Conservation (phyloP, 202 grass and related monocot genomes). For the Carex sylvatica region DNA sequence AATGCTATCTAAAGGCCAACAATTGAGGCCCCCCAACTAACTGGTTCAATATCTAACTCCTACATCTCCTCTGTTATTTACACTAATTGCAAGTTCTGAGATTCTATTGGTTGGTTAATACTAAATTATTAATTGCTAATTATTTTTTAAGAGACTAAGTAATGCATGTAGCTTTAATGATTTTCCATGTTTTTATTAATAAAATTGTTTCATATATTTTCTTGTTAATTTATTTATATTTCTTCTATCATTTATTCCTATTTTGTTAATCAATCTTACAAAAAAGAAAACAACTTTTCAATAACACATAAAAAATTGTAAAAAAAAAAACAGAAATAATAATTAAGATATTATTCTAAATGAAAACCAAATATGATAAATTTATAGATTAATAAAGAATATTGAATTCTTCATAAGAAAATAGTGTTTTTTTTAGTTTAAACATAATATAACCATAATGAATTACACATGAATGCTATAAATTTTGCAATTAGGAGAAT, state of each 20-base stretch:
- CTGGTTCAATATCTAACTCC: constrained; percentile 20
- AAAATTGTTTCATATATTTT: not conserved
- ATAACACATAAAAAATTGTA: not conserved
- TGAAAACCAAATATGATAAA: not conserved
- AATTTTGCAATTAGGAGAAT: not conserved
- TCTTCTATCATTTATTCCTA: not conserved
- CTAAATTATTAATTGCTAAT: not conserved
- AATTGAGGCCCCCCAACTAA: constrained; percentile 24
- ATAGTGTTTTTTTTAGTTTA: too few relatives aligned
- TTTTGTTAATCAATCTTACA: not conserved
- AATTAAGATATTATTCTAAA: not conserved
- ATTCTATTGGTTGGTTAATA: not conserved
- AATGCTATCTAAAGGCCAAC: constrained; percentile 23
- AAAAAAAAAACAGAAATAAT: not conserved
- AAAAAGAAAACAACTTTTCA: not conserved
- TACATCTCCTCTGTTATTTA: not conserved
- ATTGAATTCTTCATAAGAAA: too few relatives aligned
- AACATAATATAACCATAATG: not conserved
- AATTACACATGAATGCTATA: not conserved
- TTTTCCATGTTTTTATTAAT: not conserved
- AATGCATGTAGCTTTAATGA: not conserved
- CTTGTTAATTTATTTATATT: not conserved
- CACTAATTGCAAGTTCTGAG: not conserved
- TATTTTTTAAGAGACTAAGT: not conserved
- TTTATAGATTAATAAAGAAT: not conserved